Conservation (phyloP, 257 asterid genomes). For the Cruciata laevipes region DNA sequence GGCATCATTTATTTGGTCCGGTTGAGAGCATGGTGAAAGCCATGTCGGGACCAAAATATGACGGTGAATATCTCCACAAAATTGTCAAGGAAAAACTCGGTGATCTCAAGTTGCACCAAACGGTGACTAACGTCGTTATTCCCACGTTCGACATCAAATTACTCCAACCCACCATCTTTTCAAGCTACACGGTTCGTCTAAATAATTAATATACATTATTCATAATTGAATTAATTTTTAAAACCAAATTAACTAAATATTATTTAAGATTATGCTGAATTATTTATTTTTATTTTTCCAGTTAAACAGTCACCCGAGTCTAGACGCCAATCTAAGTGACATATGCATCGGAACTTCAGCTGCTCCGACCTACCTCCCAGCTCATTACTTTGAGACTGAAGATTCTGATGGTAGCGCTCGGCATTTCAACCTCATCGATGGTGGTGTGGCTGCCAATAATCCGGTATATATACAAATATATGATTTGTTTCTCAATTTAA, state of each 20-base stretch:
- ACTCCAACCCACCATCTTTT: conserved; percentile 35
- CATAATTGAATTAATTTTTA: background rate
- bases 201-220: background rate
- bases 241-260: too few species aligned
- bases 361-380: conserved; percentile 53
- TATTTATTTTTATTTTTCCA: background rate
- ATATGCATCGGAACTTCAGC: conserved; percentile 58
- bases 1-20: background rate
- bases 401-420: conserved; percentile 16
- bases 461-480: conserved; percentile 25
- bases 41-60: conserved; percentile 35
- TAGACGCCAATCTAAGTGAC: conserved; percentile 38
- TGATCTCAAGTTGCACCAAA: conserved; percentile 24
- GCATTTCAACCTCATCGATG: conserved; percentile 44
- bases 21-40: conserved; percentile 7
- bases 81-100: conserved; percentile 30
- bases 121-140: conserved; percentile 43
- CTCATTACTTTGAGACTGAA: conserved; percentile 31
- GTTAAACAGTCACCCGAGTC: background rate
- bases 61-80: conserved; percentile 38
- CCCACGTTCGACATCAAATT: conserved; percentile 48
- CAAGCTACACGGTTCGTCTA: conserved; percentile 9
- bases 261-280: too few species aligned
- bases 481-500: too few species aligned
- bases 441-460: conserved; percentile 49